Evolutionary conservation across 306 rosid genomes (phyloP).

Genomic region (Hylodesmum podocarpum): DNA sequence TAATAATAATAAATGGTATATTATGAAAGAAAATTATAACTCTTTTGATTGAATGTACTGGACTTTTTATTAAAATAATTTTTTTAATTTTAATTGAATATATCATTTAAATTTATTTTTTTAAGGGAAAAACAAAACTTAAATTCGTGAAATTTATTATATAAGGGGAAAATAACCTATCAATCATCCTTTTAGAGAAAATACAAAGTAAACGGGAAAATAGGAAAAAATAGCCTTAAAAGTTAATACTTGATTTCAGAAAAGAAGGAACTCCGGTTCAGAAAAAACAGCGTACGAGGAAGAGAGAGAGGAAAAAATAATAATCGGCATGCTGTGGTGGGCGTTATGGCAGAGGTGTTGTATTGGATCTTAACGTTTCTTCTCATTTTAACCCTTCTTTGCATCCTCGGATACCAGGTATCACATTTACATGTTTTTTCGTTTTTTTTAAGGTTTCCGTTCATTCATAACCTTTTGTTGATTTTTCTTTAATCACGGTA

Average conservation of each 20-base stretch:
- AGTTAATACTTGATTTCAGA: neutral
- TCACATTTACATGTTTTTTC: neutral
- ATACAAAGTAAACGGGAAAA: neutral
- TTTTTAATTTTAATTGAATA: too few relatives aligned
- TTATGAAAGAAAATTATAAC: too few relatives aligned
- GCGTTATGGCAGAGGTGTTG: conserved; percentile 54
- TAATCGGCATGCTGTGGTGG: conserved; percentile 20
- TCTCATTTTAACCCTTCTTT: conserved; percentile 52
- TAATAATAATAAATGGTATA: too few relatives aligned
- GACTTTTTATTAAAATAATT: too few relatives aligned
- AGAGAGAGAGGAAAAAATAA: neutral
- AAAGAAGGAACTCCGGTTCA: neutral
- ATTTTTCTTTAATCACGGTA: neutral
- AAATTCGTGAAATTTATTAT: too few relatives aligned
- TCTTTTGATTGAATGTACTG: too few relatives aligned
- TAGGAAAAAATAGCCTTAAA: neutral
- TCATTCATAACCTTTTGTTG: neutral
- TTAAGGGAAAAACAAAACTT: too few relatives aligned
- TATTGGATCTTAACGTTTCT: conserved; percentile 68
- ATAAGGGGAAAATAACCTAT: too few relatives aligned
- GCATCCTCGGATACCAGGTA: conserved; percentile 71
- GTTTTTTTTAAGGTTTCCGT: neutral
- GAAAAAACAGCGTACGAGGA: neutral
- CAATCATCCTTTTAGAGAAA: neutral
- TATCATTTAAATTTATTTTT: too few relatives aligned